Evolutionary conservation across 805 yeast species (phyloP), one percentile per base, ranked within the genome.

Genomic region (Ogataea paraovalis): DNA sequence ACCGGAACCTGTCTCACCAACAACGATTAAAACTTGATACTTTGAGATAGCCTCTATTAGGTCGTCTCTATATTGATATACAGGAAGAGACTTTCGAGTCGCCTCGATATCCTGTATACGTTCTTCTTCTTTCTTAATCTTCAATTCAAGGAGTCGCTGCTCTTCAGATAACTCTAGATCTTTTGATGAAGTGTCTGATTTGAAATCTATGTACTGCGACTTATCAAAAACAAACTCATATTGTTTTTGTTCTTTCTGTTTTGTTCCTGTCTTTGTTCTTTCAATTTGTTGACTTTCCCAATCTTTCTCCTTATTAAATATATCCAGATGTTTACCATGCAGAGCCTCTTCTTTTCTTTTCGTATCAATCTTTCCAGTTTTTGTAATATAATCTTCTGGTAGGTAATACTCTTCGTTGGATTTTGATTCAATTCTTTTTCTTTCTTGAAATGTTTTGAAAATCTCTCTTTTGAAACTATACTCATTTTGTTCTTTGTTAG

Each of bases 1-100:
- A 59, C 97, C 97, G 0, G 97, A 90, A 40, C 97, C 99, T 0
- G 99, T 92, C 62, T 92, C 97, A 50, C 98, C 98, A 48, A 90
- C 86, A 8, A 92, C 79, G 4, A 92, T 76, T n/a, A 83, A 69
- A 0, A 91, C 89, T 60, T 87, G 96, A 55, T 85, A 75, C 23
- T 75, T 68, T 21, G 66, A 62, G 9, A 91, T 75, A 0, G 87
- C 82, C 0, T 73, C 70, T 27, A 91, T 64, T 16, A 91, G 73
- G 30, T 79, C 74, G 2, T 75, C 70, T 41, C 91, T 70, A 56
- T 78, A 84, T 44, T 74, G 67, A 57, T 73, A 89, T 1, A 90
- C 96, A 0, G 97, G 97, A 16, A 90, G 70, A 0, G 87, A 79
- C 55, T 74, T 76, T 43, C 92, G 67, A 1, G 80, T 78, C 22